Evolutionary conservation across 371 early-diverging fungal genomes (phyloP).

Genomic region (Mucor mucedo): DNA sequence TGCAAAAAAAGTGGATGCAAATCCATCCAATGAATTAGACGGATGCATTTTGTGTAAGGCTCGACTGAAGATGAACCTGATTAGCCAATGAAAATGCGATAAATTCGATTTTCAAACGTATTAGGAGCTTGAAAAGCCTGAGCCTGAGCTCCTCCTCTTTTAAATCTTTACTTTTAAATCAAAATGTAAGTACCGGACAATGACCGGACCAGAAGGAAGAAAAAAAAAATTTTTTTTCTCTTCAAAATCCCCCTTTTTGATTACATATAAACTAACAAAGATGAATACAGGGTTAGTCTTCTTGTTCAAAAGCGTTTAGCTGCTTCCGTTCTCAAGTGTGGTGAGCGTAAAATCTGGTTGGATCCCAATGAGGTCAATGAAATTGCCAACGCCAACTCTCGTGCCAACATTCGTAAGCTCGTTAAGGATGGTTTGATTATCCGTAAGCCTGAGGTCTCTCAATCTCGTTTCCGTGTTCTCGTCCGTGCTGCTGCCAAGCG

Average conservation of each 20-base stretch:
- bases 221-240: not conserved
- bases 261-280: too few relatives aligned
- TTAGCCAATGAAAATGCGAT: too few relatives aligned
- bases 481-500: slow-evolving; percentile 95
- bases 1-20: not conserved
- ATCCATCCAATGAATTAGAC: slow-evolving; percentile 24
- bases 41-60: slow-evolving; percentile 19
- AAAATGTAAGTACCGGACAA: slow-evolving; percentile 12
- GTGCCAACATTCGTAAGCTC: slow-evolving; percentile 94
- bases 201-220: not conserved
- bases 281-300: slow-evolving; percentile 73
- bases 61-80: too few relatives aligned
- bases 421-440: slow-evolving; percentile 98
- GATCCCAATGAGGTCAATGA: slow-evolving; percentile 98
- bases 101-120: slow-evolving; percentile 6
- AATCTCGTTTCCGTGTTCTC: slow-evolving; percentile 97
- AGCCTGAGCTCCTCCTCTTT: slow-evolving; percentile 7
- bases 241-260: too few relatives aligned
- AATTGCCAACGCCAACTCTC: slow-evolving; percentile 97
- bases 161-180: not conserved
- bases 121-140: not conserved
- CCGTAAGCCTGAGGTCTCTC: slow-evolving; percentile 92
- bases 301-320: slow-evolving; percentile 96
- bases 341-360: slow-evolving; percentile 99
- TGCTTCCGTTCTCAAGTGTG: slow-evolving; percentile 97